Evolutionary conservation across 768 basidiomycete genomes (phyloP).

Genomic region (Artomyces pyxidatus): DNA sequence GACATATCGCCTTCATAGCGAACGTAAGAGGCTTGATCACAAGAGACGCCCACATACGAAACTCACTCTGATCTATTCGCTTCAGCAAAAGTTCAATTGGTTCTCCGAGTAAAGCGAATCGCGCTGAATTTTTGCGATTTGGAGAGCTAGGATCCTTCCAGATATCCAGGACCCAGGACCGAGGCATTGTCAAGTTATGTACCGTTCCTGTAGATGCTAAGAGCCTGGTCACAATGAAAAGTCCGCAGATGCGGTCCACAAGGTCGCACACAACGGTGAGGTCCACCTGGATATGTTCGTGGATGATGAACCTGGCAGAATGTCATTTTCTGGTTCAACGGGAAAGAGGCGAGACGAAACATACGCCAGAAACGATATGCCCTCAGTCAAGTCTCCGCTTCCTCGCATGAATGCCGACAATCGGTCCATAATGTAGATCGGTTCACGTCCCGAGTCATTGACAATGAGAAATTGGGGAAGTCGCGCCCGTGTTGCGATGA

Average conservation of each 20-base stretch:
- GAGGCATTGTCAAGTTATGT: conserved; percentile 9
- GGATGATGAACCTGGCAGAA: conserved; percentile 4
- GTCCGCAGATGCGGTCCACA: conserved; percentile 5
- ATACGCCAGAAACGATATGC: neutral
- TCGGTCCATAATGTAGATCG: conserved; percentile 2
- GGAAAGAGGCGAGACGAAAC: neutral
- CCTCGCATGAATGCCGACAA: neutral
- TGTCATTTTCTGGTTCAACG: no score
- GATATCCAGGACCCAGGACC: conserved; percentile 14
- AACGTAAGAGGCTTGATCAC: no score
- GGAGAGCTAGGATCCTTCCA: no score
- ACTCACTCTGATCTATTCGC: no score
- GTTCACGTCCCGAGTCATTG: neutral
- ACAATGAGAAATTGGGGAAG: neutral
- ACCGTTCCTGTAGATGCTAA: neutral
- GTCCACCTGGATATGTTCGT: conserved; percentile 2
- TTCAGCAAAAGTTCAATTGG: no score
- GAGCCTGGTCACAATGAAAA: conserved; percentile 1
- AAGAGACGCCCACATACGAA: no score
- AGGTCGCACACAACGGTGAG: conserved; percentile 5
- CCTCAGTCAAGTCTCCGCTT: conserved; percentile 1
- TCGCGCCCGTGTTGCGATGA: neutral
- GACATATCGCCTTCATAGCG: no score
- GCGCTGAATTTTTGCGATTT: no score
- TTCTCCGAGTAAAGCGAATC: no score